These are phyloP conservation scores for Hygrophorus russula DNA, from an alignment of 768 basidiomycete species.

Conservation along the genomic window DNA sequence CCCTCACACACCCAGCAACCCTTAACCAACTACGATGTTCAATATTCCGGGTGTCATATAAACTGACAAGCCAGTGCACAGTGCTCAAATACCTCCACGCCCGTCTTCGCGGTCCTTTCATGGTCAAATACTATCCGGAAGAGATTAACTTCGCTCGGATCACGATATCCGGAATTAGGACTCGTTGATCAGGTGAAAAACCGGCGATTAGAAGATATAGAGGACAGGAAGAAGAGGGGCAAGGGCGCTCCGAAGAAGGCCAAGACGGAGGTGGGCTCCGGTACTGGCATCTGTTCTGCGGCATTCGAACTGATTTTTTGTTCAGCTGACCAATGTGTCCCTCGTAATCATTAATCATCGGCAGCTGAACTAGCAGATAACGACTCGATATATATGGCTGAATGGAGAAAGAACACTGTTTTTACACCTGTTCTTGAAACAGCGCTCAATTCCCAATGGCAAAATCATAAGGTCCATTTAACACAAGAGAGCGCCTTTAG, in stretches of 20 bases:
- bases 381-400: too few species aligned
- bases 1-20: slow-evolving; percentile 43
- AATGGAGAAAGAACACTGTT: too few species aligned
- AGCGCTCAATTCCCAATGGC: too few species aligned
- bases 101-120: slow-evolving; percentile 74
- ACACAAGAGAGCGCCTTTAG: too few species aligned
- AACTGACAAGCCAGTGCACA: slow-evolving; percentile 69
- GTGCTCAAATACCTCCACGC: slow-evolving; percentile 87
- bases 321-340: slow-evolving; percentile 40
- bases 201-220: slow-evolving; percentile 57
- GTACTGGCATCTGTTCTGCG: neutral
- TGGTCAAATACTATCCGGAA: slow-evolving; percentile 74
- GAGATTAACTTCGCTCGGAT: slow-evolving; percentile 44
- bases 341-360: too few species aligned
- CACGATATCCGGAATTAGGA: slow-evolving; percentile 44
- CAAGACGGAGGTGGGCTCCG: slow-evolving; percentile 45
- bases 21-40: slow-evolving; percentile 53
- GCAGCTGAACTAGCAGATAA: too few species aligned
- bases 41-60: slow-evolving; percentile 83
- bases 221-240: slow-evolving; percentile 59
- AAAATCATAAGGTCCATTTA: too few species aligned
- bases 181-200: slow-evolving; percentile 57
- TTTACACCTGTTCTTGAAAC: too few species aligned
- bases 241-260: slow-evolving; percentile 81
- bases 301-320: neutral